Evolutionary conservation across 495 filamentous ascomycete species (phyloP).

Genomic region (Chaetomium tenue): DNA sequence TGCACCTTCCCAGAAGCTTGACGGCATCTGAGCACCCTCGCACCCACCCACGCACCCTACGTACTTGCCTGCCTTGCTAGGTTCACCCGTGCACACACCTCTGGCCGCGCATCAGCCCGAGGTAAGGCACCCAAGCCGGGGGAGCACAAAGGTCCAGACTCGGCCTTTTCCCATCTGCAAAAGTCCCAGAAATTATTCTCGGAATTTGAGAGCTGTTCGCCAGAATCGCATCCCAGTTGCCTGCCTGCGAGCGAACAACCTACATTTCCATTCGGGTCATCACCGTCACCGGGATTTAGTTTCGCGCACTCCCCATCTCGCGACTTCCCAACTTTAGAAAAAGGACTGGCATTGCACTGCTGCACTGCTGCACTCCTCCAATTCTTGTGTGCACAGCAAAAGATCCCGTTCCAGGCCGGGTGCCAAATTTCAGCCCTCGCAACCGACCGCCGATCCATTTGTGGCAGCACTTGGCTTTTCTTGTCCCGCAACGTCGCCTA

Average conservation of each 20-base stretch:
- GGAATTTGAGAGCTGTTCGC: background rate
- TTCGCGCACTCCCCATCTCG: background rate
- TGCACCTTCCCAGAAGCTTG: background rate
- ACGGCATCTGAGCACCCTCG: too few relatives aligned
- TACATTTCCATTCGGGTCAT: background rate
- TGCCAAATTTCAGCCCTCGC: conserved; percentile 13
- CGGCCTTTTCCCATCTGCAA: background rate
- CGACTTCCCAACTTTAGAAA: background rate
- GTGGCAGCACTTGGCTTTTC: background rate
- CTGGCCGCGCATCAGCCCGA: background rate
- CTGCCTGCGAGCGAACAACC: background rate
- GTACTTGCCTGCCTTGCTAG: too few relatives aligned
- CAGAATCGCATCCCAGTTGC: background rate
- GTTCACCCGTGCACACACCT: conserved; percentile 6
- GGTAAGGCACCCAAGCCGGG: background rate
- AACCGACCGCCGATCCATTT: conserved; percentile 10
- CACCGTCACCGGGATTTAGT: background rate
- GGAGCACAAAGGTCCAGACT: conserved; percentile 13
- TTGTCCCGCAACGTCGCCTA: background rate
- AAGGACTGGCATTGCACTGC: background rate
- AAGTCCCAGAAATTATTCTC: background rate
- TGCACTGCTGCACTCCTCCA: background rate
- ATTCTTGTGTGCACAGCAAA: background rate
- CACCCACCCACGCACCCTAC: too few relatives aligned
- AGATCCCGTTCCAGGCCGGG: conserved; percentile 11